phyloP scores from a whole-genome alignment of 164 flowering plant species.

The Annona cherimola region DNA sequence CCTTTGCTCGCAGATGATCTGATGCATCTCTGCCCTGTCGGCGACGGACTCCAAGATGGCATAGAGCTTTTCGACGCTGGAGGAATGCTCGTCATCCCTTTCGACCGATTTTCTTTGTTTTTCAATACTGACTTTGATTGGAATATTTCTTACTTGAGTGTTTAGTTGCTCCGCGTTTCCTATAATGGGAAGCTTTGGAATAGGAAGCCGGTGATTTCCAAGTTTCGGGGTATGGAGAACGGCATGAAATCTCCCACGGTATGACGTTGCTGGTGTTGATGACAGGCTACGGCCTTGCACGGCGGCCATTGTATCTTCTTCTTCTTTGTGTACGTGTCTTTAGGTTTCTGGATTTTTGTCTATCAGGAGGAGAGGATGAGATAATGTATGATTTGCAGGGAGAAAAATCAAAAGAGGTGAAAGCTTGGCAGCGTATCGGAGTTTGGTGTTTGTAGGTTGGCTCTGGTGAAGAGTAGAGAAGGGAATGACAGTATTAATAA shows the following conservation, averaged over 20 bases:
- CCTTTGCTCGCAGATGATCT: slow-evolving; percentile 39
- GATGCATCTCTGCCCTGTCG: slow-evolving; percentile 48
- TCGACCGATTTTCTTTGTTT: not conserved
- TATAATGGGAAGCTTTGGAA: slow-evolving; percentile 18
- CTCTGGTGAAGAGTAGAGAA: too few relatives aligned
- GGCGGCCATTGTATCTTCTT: slow-evolving; percentile 1
- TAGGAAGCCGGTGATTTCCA: not conserved
- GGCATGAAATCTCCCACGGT: not conserved
- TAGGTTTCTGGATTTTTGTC: not conserved
- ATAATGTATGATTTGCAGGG: not conserved
- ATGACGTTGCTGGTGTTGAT: not conserved
- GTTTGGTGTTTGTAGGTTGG: too few relatives aligned
- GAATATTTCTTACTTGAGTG: not conserved
- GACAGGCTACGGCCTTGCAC: not conserved
- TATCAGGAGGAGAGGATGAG: not conserved
- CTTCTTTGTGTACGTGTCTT: not conserved
- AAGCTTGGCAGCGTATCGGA: not conserved
- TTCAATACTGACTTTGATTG: not conserved
- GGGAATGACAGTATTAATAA: not conserved
- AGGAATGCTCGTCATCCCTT: not conserved
- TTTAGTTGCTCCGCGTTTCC: slow-evolving; percentile 14
- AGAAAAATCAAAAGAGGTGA: not conserved
- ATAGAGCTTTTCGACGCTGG: slow-evolving; percentile 24
- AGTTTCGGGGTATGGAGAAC: not conserved
- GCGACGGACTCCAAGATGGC: slow-evolving; percentile 32